A percentile compares a stretch with the other conserved stretches of the same genome.
Evolutionary conservation across 441 rosid genomes (phyloP).

Genomic region (Mallotus repandus): DNA sequence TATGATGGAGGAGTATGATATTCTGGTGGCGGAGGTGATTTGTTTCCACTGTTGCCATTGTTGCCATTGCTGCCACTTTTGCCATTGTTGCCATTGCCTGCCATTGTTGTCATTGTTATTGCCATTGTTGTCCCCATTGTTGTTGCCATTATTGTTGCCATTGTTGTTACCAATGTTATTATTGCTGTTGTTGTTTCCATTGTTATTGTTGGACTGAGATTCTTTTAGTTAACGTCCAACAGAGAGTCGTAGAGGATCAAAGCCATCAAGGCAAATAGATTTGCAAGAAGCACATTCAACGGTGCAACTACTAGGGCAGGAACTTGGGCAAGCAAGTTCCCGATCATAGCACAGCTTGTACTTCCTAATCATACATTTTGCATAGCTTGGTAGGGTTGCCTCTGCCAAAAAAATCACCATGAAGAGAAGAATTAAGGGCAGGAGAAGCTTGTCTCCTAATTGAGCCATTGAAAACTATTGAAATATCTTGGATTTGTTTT

Average conservation of each 20-base stretch:
- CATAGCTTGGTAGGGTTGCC: conserved; percentile 44
- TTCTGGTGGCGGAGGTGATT: background rate
- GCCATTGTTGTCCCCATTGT: background rate
- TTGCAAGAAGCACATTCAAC: conserved; percentile 46
- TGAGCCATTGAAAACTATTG: no score
- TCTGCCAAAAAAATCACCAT: conserved; percentile 29
- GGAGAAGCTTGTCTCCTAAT: background rate
- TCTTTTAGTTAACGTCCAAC: no score
- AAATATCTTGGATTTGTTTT: no score
- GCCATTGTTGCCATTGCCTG: no score
- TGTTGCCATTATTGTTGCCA: background rate
- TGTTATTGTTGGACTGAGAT: no score
- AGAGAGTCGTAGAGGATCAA: conserved; percentile 22
- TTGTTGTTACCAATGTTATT: background rate
- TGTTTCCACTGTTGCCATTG: no score
- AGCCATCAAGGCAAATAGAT: conserved; percentile 33
- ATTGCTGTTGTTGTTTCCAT: no score
- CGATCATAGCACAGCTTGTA: no score
- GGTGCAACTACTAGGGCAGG: conserved; percentile 31
- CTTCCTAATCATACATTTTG: conserved; percentile 40
- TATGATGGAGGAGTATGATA: background rate
- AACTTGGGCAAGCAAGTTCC: conserved; percentile 54
- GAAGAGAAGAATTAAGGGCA: conserved; percentile 18
- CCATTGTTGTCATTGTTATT: no score
- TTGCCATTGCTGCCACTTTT: no score